Evolutionary conservation across 306 rosid species (phyloP), one percentile per base, ranked within the genome.

Genomic region (Delonix regia): DNA sequence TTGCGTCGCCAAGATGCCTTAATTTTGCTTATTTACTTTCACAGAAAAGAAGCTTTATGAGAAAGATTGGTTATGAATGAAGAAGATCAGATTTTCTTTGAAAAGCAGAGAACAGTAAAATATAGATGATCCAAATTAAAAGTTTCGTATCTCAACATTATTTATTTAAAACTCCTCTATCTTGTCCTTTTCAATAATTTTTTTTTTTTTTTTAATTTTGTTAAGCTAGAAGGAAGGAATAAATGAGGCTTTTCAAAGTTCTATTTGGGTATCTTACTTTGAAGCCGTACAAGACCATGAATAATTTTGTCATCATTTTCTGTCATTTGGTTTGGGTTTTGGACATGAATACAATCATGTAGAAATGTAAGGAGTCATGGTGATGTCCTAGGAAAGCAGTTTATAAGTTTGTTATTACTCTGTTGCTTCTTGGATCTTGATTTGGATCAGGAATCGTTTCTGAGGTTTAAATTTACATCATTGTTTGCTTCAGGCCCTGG

Each of bases 401-500:
- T 53, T 63, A 57, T 47, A 42, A 51, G 38, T 21, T 69, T 80
- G 48, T 57, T 47, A 79, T 48, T 22, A 28, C 39, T 76, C n/a
- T 62, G 63, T 38, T 77, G 33, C 71, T 67, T 38, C 59, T 78
- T 77, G 45, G 62, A 60, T 24, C 34, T 56, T 56, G 11, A 56
- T 76, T 67, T 83, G 71, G 59, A 36, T 78, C 18, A 51, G 24
- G 67, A 33, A 49, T 1, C 34, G 19, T 68, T 28, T 28, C 22
- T 28, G 68, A 36, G 80, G 45, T 80, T 39, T 78, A 13, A 63
- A 57, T 62, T 28, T 67, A 60, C 69, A 53, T 71, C 42, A 13
- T 75, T 67, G 74, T 68, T 77, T 83, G 71, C 71, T 83, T 82
- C 90, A 95, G 99, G 97, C 86, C 67, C 81, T 95, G 60, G 99